phyloP scores from a whole-genome alignment of 495 filamentous ascomycete genomes.

The Penicillium waksmanii region DNA sequence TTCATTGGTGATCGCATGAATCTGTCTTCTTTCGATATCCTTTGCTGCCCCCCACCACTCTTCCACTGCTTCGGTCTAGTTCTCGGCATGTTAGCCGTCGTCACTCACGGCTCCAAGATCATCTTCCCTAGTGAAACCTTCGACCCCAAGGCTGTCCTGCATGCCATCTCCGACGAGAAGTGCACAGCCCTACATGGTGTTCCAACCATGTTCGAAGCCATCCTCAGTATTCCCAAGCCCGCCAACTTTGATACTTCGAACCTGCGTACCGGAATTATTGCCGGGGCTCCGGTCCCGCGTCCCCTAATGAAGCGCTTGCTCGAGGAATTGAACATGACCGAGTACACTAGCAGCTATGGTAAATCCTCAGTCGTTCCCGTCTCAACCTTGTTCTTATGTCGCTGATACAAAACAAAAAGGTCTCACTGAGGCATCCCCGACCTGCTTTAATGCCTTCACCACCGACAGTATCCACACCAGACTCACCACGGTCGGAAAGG shows the following conservation, averaged over 20 bases:
- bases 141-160: constrained; percentile 59
- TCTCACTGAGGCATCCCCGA: constrained; percentile 72
- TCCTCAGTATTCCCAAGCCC: constrained; percentile 58
- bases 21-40: constrained; percentile 60
- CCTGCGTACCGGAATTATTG: constrained; percentile 68
- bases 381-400: not conserved
- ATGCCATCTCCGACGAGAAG: constrained; percentile 61
- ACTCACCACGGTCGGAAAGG: constrained; percentile 65
- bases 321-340: constrained; percentile 62
- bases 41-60: constrained; percentile 72
- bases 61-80: constrained; percentile 80
- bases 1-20: constrained; percentile 73
- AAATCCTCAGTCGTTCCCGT: not conserved
- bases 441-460: constrained; percentile 72
- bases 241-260: constrained; percentile 48
- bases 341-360: constrained; percentile 71
- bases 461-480: constrained; percentile 62
- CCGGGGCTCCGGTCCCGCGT: constrained; percentile 66
- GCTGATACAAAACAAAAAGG: constrained; percentile 27
- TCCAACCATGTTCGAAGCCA: constrained; percentile 72
- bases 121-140: constrained; percentile 69
- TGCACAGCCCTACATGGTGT: constrained; percentile 75
- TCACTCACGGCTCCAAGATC: constrained; percentile 69
- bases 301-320: constrained; percentile 67
- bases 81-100: constrained; percentile 65